These are phyloP conservation scores for Penicillium psychrofluorescens DNA, from an alignment of 495 filamentous ascomycete genomes.

Conservation along the genomic window DNA sequence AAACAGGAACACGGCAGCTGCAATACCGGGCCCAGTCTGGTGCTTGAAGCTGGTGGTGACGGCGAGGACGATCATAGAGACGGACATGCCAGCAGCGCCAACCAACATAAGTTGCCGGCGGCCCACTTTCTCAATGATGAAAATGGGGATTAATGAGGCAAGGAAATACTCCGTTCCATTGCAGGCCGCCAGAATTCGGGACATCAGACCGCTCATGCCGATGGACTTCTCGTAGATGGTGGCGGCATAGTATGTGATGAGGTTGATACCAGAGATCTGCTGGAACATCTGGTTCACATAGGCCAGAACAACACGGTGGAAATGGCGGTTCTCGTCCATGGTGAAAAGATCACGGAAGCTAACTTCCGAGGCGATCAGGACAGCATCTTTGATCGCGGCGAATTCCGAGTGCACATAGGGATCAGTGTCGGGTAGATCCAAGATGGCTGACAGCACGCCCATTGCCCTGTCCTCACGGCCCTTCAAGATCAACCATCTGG, in stretches of 20 bases:
- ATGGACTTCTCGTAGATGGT: slow-evolving; percentile 56
- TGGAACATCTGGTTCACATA: slow-evolving; percentile 76
- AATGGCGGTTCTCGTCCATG: slow-evolving; percentile 63
- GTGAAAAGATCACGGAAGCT: slow-evolving; percentile 62
- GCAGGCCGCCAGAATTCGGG: slow-evolving; percentile 61
- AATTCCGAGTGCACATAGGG: slow-evolving; percentile 55
- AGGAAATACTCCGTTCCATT: slow-evolving; percentile 71
- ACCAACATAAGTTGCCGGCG: slow-evolving; percentile 66
- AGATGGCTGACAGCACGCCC: slow-evolving; percentile 25
- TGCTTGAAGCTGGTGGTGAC: slow-evolving; percentile 30
- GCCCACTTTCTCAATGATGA: slow-evolving; percentile 62
- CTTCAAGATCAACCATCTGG: slow-evolving; percentile 38
- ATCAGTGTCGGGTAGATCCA: slow-evolving; percentile 17
- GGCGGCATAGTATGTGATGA: slow-evolving; percentile 67
- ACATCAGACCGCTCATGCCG: slow-evolving; percentile 48
- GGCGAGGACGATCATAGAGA: slow-evolving; percentile 62
- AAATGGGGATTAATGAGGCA: slow-evolving; percentile 62
- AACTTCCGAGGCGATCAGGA: slow-evolving; percentile 57
- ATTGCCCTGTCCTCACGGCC: slow-evolving; percentile 27
- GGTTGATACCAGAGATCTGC: slow-evolving; percentile 67
- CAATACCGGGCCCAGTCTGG: slow-evolving; percentile 34
- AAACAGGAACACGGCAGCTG: slow-evolving; percentile 58
- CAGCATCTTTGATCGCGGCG: slow-evolving; percentile 65
- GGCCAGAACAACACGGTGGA: slow-evolving; percentile 63
- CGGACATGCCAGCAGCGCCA: slow-evolving; percentile 59